Conservation (phyloP, 768 basidiomycete species). For the Mrakia gelida region DNA sequence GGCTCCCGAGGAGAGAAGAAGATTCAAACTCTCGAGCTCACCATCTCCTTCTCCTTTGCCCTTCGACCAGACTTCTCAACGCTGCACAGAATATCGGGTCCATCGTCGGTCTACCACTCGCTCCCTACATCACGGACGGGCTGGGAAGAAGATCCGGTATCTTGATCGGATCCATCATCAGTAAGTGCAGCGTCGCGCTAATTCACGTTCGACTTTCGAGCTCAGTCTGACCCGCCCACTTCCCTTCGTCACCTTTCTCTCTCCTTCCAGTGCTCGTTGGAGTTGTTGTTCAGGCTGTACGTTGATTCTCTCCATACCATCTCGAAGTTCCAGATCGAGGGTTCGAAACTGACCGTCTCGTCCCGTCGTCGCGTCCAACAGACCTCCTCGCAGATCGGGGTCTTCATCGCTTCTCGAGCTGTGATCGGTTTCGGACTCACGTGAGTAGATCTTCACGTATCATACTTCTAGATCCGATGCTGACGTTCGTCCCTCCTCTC, state of each 20-base stretch:
- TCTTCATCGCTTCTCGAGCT: conserved; percentile 75
- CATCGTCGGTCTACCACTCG: conserved; percentile 64
- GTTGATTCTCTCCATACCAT: neutral
- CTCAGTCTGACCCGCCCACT: neutral
- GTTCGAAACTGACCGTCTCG: neutral
- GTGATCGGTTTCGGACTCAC: conserved; percentile 66
- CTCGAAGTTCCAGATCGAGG: neutral
- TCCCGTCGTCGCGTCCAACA: neutral
- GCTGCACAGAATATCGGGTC: conserved; percentile 75
- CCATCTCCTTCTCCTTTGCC: conserved; percentile 35
- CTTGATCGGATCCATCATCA: conserved; percentile 65
- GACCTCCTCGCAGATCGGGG: conserved; percentile 63
- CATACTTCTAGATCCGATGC: too few relatives aligned
- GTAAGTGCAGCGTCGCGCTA: neutral
- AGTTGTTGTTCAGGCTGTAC: conserved; percentile 58
- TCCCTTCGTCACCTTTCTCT: neutral
- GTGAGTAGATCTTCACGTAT: conserved; percentile 42
- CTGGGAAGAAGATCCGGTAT: conserved; percentile 64
- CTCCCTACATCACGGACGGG: conserved; percentile 53
- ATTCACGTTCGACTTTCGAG: neutral
- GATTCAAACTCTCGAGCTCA: neutral
- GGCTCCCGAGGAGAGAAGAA: neutral
- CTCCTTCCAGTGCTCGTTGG: conserved; percentile 54
- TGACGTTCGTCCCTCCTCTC: conserved; percentile 41
- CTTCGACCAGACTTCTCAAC: conserved; percentile 62